Evolutionary conservation across 2,329 filamentous ascomycete species (phyloP).

Genomic region (Davidsoniella australis): DNA sequence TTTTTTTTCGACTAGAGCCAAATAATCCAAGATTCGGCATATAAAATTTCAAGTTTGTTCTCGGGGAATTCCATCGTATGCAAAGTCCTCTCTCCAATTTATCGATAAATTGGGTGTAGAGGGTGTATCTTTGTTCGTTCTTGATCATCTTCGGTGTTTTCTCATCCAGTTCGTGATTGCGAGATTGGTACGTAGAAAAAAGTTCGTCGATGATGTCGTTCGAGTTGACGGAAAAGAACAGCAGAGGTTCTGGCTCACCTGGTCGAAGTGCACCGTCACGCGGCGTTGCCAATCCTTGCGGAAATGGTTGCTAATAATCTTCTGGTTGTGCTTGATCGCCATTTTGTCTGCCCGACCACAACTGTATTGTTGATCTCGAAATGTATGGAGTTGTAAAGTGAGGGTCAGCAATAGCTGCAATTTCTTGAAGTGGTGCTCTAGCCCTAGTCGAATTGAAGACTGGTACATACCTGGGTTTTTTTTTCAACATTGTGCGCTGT

Average conservation of each 20-base stretch:
- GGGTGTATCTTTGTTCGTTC: constrained; percentile 3
- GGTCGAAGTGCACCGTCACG: constrained; percentile 98
- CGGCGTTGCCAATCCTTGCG: constrained; percentile 99
- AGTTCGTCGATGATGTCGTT: constrained; percentile 6
- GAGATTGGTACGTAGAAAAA: constrained; percentile 4
- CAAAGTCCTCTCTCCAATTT: neutral
- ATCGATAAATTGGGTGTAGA: neutral
- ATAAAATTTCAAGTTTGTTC: neutral
- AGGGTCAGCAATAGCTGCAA: constrained; percentile 13
- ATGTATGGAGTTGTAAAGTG: constrained; percentile 11
- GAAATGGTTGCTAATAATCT: constrained; percentile 97
- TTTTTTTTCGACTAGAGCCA: neutral
- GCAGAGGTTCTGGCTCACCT: constrained; percentile 38
- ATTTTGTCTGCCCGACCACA: constrained; percentile 13
- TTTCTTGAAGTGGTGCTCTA: constrained; percentile 14
- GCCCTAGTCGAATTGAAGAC: constrained; percentile 13
- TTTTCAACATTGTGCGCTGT: constrained; percentile 10
- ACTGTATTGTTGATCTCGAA: constrained; percentile 13
- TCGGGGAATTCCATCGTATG: neutral
- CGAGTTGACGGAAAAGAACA: constrained; percentile 2
- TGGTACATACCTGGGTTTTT: constrained; percentile 13
- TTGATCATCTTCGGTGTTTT: constrained; percentile 7
- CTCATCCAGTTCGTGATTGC: neutral
- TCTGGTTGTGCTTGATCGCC: constrained; percentile 99
- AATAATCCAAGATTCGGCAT: neutral